Evolutionary conservation across 169 alveolate genomes (phyloP).

Genomic region (Amoebophrya sp.): DNA sequence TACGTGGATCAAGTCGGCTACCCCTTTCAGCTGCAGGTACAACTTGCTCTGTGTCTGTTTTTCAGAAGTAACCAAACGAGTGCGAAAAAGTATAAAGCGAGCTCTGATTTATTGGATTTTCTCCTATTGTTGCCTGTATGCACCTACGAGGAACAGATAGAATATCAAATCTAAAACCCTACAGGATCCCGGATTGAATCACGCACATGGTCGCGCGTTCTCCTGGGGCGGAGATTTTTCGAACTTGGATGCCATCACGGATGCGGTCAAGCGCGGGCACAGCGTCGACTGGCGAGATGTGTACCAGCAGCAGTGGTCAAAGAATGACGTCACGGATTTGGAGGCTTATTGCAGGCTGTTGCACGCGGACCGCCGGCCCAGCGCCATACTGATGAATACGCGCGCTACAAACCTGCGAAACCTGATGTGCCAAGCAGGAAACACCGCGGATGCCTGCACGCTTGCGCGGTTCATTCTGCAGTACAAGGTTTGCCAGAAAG

Average conservation of each 20-base stretch:
- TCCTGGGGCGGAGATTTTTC: neutral
- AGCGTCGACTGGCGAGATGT: neutral
- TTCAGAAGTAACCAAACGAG: too few species aligned
- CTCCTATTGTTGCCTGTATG: too few species aligned
- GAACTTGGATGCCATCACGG: neutral
- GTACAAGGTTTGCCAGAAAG: neutral
- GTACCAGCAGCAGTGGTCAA: neutral
- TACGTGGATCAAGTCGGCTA: neutral
- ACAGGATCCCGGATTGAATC: neutral
- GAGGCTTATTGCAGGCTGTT: neutral
- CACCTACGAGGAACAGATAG: too few species aligned
- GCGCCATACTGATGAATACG: neutral
- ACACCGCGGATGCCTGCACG: neutral
- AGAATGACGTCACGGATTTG: neutral
- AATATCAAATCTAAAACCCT: too few species aligned
- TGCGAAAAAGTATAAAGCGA: too few species aligned
- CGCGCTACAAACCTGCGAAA: neutral
- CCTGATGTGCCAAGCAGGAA: neutral
- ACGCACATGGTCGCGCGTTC: neutral
- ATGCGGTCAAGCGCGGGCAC: neutral
- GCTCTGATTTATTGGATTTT: too few species aligned
- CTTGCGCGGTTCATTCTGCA: neutral
- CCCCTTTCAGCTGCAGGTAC: conserved; percentile 1
- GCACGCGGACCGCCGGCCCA: neutral
- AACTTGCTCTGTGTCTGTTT: too few species aligned